Base-by-base conservation (phyloP, 2,329 filamentous ascomycete genomes). In the Ilyonectria sp. region DNA sequence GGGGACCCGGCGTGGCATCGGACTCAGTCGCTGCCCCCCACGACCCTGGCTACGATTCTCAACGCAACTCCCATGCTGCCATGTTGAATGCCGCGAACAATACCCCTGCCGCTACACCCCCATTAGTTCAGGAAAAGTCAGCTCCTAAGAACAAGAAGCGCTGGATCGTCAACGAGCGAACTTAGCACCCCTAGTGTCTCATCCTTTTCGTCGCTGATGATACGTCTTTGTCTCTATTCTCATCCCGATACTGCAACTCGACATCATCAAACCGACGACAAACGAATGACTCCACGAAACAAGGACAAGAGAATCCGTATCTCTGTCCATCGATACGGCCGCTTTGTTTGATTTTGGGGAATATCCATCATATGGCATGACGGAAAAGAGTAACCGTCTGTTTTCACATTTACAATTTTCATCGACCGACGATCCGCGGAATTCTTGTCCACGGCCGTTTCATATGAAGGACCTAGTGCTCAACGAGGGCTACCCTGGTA, bases 111-210 rank as follows among this genome's bases (percentile, higher is more conserved):
- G 69, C 61, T 6, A 57, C 67, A 6, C 52, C 63, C 11, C 69
- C 63, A 8, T 43, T 43, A n/a, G 62, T 50, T 19, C 15, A 67
- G n/a, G 71, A 74, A 65, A 65, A 75, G 7, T 81, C 80, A 63
- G 74, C 77, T 15, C 73, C 78, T 10, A 79, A 66, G 57, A 78
- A 81, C 56, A 84, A 83, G 76, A 86, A 83, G 80, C 85, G 82
- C 77, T 87, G 86, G 84, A 78, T 78, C 21, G 81, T 85, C 55
- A 79, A 72, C 19, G 75, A 82, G 63, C 79, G 85, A 73, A 85
- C 83, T 65, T 86, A 74, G 81, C 52, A 15, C 19, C 21, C 21
- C 3, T 37, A 15, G 50, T 15, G 29, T 57, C 33, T 26, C 23
- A 47, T 52, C 62, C 57, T 64, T 57, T 59, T 35, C 44, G 49